Evolutionary conservation across 75 land plant genomes (phyloP).

Genomic region (Pseudotsuga menziesii): DNA sequence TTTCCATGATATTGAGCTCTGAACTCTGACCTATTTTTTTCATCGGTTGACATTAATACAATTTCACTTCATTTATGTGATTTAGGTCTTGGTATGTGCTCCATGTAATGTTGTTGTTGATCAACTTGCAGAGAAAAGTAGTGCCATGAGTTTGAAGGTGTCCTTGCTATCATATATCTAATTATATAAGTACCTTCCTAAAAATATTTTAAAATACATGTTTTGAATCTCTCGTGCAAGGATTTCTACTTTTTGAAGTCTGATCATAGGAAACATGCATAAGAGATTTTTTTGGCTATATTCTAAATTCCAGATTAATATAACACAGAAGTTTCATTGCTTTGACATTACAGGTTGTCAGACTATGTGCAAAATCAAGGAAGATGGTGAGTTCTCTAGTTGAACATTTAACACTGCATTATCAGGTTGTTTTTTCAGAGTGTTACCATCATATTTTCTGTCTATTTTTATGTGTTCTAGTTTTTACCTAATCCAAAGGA

Average conservation of each 20-base stretch:
- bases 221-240: not conserved
- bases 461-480: too few relatives aligned
- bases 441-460: not conserved
- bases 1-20: too few relatives aligned
- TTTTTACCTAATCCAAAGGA: too few relatives aligned
- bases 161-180: not conserved
- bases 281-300: too few relatives aligned
- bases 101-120: slow-evolving; percentile 99
- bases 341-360: slow-evolving; percentile 63
- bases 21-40: too few relatives aligned
- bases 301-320: too few relatives aligned
- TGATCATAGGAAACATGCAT: too few relatives aligned
- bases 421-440: slow-evolving; percentile 67
- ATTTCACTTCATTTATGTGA: not conserved
- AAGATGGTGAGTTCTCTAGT: slow-evolving; percentile 99
- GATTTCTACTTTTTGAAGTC: too few relatives aligned
- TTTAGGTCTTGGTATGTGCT: slow-evolving; percentile 97
- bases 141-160: slow-evolving; percentile 99
- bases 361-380: slow-evolving; percentile 97
- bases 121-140: slow-evolving; percentile 97
- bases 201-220: not conserved
- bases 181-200: not conserved
- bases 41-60: not conserved
- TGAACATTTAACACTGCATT: slow-evolving; percentile 96
- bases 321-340: too few relatives aligned